Evolutionary conservation across 805 yeast species (phyloP).

Genomic region (Cyberlindnera xylosilytica): DNA sequence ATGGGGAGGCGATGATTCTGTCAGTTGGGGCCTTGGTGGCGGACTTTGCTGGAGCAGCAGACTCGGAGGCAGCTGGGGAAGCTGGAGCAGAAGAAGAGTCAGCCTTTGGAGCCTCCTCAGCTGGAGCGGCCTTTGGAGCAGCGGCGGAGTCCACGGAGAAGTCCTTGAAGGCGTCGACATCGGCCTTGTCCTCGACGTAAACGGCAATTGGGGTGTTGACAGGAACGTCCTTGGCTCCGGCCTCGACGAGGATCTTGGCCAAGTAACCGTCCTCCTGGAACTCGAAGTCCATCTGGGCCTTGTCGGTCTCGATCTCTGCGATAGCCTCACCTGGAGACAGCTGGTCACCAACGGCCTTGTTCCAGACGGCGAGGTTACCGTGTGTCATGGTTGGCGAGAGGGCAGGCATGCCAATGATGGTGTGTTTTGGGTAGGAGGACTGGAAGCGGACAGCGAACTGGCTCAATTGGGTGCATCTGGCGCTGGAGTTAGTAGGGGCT

Average conservation of each 20-base stretch:
- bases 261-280: constrained; percentile 95
- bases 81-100: constrained; percentile 24
- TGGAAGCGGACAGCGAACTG: constrained; percentile 23
- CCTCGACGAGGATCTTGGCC: constrained; percentile 81
- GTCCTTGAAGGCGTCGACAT: constrained; percentile 83
- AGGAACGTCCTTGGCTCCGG: constrained; percentile 85
- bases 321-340: constrained; percentile 89
- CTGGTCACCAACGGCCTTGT: constrained; percentile 84
- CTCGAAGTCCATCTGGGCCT: constrained; percentile 97
- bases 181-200: constrained; percentile 81
- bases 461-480: constrained; percentile 19
- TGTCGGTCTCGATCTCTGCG: constrained; percentile 97
- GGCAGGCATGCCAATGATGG: constrained; percentile 96
- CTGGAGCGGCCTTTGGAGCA: constrained; percentile 28
- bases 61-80: constrained; percentile 27
- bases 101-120: constrained; percentile 19
- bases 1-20: constrained; percentile 90
- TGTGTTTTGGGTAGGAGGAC: constrained; percentile 67
- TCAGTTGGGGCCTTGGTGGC: constrained; percentile 37
- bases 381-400: constrained; percentile 99
- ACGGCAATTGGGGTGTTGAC: constrained; percentile 97
- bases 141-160: constrained; percentile 77
- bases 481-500: too few species aligned
- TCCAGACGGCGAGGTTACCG: constrained; percentile 89
- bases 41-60: constrained; percentile 29